Conservation (phyloP, 345 rosid genomes). For the Pelargonium nanum region DNA sequence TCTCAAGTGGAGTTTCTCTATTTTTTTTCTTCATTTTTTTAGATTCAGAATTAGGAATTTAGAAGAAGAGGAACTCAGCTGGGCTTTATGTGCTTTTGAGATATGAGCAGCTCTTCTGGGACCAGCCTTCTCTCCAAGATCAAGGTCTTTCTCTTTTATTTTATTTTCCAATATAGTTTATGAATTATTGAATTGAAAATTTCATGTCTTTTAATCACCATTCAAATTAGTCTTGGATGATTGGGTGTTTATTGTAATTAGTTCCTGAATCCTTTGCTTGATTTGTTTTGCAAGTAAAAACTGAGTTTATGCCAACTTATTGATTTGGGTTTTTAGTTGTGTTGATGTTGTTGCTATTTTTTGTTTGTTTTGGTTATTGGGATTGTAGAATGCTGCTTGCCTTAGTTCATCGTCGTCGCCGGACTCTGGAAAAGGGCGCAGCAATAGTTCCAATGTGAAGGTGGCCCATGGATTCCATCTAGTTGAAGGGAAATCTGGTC, state of each 20-base stretch:
- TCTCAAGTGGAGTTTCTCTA: background rate
- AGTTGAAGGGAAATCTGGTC: slow-evolving; percentile 53
- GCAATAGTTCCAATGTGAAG: slow-evolving; percentile 24
- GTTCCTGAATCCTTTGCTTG: background rate
- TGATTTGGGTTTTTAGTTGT: background rate
- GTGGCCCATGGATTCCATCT: slow-evolving; percentile 47
- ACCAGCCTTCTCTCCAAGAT: slow-evolving; percentile 20
- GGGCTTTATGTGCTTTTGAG: background rate
- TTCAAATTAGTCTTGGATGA: too few species aligned
- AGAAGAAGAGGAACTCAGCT: background rate
- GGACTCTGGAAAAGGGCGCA: slow-evolving; percentile 36
- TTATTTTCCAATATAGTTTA: background rate
- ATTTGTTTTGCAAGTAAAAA: background rate
- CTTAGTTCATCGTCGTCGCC: slow-evolving; percentile 19
- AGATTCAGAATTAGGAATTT: background rate
- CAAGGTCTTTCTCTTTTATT: slow-evolving; percentile 20
- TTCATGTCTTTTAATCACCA: too few species aligned
- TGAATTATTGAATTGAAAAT: background rate
- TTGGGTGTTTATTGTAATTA: too few species aligned
- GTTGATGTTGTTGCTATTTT: background rate
- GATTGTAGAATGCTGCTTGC: slow-evolving; percentile 24
- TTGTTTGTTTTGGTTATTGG: background rate
- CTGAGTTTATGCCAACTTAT: too few species aligned
- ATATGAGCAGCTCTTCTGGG: slow-evolving; percentile 5
- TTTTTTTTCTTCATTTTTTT: background rate